A percentile compares a stretch with the other conserved stretches of the same genome.
Evolutionary conservation across 352 stramenopile species (phyloP).

Genomic region (Pythium phragmiticola): DNA sequence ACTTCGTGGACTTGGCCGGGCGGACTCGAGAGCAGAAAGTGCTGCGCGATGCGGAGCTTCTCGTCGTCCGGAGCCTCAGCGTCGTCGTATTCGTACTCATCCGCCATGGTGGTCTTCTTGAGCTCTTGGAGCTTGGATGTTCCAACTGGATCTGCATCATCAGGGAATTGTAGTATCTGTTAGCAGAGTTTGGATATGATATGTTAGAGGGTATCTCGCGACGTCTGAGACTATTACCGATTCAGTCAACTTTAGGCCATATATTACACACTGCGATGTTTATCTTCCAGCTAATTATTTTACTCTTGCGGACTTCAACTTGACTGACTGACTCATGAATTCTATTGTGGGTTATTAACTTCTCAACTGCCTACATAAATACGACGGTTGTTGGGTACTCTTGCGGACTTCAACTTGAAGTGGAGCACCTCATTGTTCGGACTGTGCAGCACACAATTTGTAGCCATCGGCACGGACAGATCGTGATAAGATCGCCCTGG

Average conservation of each 20-base stretch:
- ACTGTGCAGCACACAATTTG: background rate
- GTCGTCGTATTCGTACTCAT: conserved; percentile 59
- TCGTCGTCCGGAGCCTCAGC: conserved; percentile 83
- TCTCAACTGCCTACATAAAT: no score
- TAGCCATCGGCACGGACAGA: no score
- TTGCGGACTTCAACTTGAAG: background rate
- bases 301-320: no score
- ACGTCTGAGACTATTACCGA: no score
- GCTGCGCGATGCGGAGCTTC: conserved; percentile 88
- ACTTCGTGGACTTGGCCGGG: conserved; percentile 90
- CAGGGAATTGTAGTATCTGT: background rate
- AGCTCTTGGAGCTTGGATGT: background rate
- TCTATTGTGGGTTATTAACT: no score
- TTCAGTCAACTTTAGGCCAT: no score
- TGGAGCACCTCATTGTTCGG: background rate
- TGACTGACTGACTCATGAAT: no score
- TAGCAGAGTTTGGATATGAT: background rate
- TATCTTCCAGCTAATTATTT: background rate
- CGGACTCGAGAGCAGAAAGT: conserved; percentile 88
- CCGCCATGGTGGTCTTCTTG: conserved; percentile 39
- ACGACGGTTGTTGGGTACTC: no score
- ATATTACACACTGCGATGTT: no score
- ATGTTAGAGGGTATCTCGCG: background rate
- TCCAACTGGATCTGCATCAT: no score
- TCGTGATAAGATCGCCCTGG: no score